Evolutionary conservation across 495 filamentous ascomycete genomes (phyloP).

Genomic region (Wilcoxina mikolae): DNA sequence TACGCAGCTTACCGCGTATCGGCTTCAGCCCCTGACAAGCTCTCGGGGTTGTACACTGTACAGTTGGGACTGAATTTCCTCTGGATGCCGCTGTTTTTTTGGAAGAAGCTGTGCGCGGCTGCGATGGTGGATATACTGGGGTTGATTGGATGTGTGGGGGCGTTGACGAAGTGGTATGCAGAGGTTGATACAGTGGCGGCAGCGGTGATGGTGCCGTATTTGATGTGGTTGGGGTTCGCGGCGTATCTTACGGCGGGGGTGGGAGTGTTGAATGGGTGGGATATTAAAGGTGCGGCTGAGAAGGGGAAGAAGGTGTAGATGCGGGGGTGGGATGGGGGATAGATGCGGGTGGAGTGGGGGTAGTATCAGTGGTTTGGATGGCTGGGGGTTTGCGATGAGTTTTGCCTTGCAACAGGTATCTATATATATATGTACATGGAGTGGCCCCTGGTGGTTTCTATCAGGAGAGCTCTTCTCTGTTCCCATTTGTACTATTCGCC

Average conservation of each 20-base stretch:
- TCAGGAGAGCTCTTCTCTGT: too few relatives aligned
- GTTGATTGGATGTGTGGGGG: constrained; percentile 51
- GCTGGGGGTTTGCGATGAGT: too few relatives aligned
- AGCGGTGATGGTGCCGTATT: constrained; percentile 62
- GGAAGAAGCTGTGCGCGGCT: constrained; percentile 48
- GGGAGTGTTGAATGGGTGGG: constrained; percentile 66
- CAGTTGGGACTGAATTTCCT: constrained; percentile 71
- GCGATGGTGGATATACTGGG: constrained; percentile 63
- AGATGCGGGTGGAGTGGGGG: neutral
- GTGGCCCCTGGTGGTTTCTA: too few relatives aligned
- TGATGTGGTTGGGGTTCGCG: constrained; percentile 71
- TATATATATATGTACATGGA: too few relatives aligned
- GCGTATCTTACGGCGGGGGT: constrained; percentile 60
- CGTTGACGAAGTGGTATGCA: constrained; percentile 59
- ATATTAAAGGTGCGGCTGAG: constrained; percentile 31
- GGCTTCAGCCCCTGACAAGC: constrained; percentile 11
- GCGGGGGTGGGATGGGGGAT: neutral
- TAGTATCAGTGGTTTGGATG: too few relatives aligned
- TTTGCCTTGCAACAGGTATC: too few relatives aligned
- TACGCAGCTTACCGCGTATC: constrained; percentile 61
- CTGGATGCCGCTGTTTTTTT: constrained; percentile 94
- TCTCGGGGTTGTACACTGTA: constrained; percentile 58
- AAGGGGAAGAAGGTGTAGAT: constrained; percentile 6
- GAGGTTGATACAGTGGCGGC: constrained; percentile 54
- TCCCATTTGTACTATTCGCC: too few relatives aligned